Conservation (phyloP, 1,139 yeast species). For the Yamadazyma diospyri region DNA sequence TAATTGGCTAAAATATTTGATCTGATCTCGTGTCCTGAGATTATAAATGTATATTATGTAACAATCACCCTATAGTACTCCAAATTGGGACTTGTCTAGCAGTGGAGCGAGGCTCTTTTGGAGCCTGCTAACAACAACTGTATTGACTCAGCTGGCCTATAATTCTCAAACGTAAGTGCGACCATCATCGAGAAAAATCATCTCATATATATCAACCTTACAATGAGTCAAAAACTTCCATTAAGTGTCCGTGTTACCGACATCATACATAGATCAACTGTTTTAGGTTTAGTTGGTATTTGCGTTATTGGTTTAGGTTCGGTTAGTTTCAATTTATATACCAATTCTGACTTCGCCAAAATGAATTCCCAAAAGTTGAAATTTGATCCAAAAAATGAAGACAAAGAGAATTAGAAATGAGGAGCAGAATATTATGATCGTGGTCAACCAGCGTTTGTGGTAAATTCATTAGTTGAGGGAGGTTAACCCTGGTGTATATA, state of each 20-base stretch:
- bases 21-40: constrained; percentile 15
- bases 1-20: constrained; percentile 40
- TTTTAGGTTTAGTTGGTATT: constrained; percentile 68
- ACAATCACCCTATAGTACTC: too few species aligned
- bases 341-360: constrained; percentile 47
- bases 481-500: constrained; percentile 5
- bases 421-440: too few species aligned
- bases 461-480: not conserved
- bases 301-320: constrained; percentile 52
- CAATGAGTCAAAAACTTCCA: constrained; percentile 36
- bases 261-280: constrained; percentile 78
- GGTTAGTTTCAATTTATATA: constrained; percentile 58
- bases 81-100: too few species aligned
- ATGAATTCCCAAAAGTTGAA: constrained; percentile 42
- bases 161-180: too few species aligned
- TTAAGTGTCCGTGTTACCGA: constrained; percentile 62
- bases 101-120: too few species aligned
- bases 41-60: constrained; percentile 1
- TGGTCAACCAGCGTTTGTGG: not conserved
- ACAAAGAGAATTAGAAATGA: constrained; percentile 3
- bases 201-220: too few species aligned
- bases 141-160: too few species aligned
- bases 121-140: too few species aligned
- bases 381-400: constrained; percentile 19
- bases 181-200: too few species aligned